These are phyloP conservation scores for Cordyceps pruinosa DNA, from an alignment of 2,329 filamentous ascomycete genomes.

Conservation along the genomic window DNA sequence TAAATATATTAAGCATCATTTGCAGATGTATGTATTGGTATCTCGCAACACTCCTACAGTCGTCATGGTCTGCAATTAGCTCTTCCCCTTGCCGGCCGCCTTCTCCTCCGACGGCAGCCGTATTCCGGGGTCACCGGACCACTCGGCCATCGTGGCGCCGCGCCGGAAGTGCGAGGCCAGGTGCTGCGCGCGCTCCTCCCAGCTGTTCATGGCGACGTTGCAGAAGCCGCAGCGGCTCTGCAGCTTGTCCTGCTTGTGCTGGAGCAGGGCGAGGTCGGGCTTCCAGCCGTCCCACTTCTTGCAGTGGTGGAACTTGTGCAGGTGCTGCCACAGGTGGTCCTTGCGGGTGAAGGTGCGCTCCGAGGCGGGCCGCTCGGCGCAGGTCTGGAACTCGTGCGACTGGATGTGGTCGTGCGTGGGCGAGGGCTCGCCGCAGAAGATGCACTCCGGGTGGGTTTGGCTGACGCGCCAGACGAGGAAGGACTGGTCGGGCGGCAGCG, in stretches of 20 bases:
- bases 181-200: constrained; percentile 24
- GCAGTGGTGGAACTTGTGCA: constrained; percentile 37
- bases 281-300: constrained; percentile 44
- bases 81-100: background rate
- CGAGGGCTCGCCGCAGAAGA: constrained; percentile 30
- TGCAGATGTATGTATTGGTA: background rate
- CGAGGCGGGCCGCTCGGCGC: constrained; percentile 38
- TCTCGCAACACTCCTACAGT: background rate
- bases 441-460: constrained; percentile 34
- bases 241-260: constrained; percentile 22
- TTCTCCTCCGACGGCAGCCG: background rate
- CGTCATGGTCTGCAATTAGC: background rate
- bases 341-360: constrained; percentile 38
- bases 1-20: background rate
- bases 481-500: constrained; percentile 27
- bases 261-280: constrained; percentile 29
- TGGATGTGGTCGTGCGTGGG: constrained; percentile 30
- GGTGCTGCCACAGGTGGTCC: constrained; percentile 35
- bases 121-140: constrained; percentile 10
- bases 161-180: constrained; percentile 23
- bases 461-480: constrained; percentile 42
- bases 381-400: constrained; percentile 38
- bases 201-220: constrained; percentile 19
- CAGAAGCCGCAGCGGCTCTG: constrained; percentile 26
- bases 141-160: constrained; percentile 23